Evolutionary conservation across 192 early-diverging fungal genomes (phyloP), one percentile per base, ranked within the genome.

Genomic region (Podila clonocystis): DNA sequence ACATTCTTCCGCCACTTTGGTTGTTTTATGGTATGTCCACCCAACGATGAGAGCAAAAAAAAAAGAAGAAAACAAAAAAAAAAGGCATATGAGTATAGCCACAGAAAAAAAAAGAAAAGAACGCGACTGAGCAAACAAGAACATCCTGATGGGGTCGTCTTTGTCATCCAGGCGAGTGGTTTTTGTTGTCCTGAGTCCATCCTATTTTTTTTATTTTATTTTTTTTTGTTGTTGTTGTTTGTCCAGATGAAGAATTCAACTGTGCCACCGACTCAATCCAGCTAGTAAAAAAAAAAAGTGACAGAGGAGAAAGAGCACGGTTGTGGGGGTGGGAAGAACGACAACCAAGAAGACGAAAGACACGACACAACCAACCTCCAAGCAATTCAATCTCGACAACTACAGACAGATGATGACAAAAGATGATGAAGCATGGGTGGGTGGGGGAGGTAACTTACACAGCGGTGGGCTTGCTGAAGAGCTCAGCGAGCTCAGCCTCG

Each of bases 401-500:
- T 6, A 33, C 33, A 11, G 9, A 45, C 41, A 45, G 41, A 61
- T 36, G 31, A 74, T 33, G n/a, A 60, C 48, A 33, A 33, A 41
- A 64, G 8, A 26, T 58, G 48, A 72, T 49, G 38, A 57, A 31
- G n/a, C n/a, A n/a, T n/a, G n/a, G n/a, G n/a, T n/a, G n/a, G n/a
- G n/a, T n/a, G n/a, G n/a, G n/a, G n/a, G 17, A 31, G 29, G 24
- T n/a, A 93, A 93, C 93, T 88, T 90, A 93, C 91, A 95, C 94
- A 74, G 91, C 87, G 68, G 89, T 93, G 55, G 90, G 85, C 30
- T 83, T 67, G 74, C 82, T 83, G 83, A 97, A 98, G 82, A 92
- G 91, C 38, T 92, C 90, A 61, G 84, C 82, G 50, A 99, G 89
- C 80, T 92, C 88, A 50, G 87, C 91, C 79, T 96, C 91, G 48